A percentile compares a stretch with the other conserved stretches of the same genome.
Evolutionary conservation across 768 basidiomycete genomes (phyloP).

Genomic region (Psilocybe subaeruginosa): DNA sequence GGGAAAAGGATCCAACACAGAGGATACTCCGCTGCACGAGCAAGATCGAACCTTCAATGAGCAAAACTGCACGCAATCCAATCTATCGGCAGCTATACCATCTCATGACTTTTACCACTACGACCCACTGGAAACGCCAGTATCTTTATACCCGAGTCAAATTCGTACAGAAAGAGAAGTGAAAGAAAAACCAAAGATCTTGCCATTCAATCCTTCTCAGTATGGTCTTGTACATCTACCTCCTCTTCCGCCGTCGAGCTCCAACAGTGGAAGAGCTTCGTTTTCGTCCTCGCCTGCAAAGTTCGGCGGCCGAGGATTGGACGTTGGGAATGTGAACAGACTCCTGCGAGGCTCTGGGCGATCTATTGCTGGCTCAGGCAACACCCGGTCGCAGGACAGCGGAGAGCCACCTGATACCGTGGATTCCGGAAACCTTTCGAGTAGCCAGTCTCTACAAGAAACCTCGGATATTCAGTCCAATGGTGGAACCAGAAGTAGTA

Average conservation of each 20-base stretch:
- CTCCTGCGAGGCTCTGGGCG: not conserved
- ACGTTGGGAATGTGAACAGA: not conserved
- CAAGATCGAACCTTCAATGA: not conserved
- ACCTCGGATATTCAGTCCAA: constrained; percentile 12
- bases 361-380: constrained; percentile 3
- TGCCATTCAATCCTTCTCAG: constrained; percentile 43
- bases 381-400: not conserved
- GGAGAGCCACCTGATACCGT: constrained; percentile 1
- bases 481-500: constrained; percentile 13
- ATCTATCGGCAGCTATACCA: not conserved
- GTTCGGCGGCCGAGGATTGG: not conserved
- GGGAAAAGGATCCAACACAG: not conserved
- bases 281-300: constrained; percentile 12
- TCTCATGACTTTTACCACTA: not conserved
- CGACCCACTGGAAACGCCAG: constrained; percentile 8
- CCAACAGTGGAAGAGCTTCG: constrained; percentile 19
- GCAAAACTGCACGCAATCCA: not conserved
- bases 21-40: not conserved
- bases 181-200: constrained; percentile 3
- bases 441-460: constrained; percentile 12
- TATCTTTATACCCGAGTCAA: constrained; percentile 7
- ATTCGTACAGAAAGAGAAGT: not conserved
- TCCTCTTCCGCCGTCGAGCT: constrained; percentile 28
- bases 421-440: constrained; percentile 10
- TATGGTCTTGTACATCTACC: constrained; percentile 45